phyloP scores from a whole-genome alignment of 2,329 filamentous ascomycete genomes.

The Aspergillus carbonarius region DNA sequence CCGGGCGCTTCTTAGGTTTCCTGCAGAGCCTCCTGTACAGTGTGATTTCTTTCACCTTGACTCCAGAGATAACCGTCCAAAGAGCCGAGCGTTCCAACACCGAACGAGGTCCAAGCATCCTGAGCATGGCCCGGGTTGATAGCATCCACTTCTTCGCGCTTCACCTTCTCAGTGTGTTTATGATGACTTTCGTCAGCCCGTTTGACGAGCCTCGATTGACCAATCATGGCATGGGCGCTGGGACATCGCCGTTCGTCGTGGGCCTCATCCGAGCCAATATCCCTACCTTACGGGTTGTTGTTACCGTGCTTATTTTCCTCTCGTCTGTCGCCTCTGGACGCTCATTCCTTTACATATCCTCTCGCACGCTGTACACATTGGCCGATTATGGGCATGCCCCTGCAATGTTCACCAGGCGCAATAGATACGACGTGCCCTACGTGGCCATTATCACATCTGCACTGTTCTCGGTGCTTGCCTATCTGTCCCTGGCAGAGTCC shows the following conservation, averaged over 20 bases:
- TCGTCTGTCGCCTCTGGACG: conserved; percentile 77
- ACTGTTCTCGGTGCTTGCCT: conserved; percentile 61
- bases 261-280: conserved; percentile 56
- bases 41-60: conserved; percentile 54
- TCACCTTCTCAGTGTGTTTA: conserved; percentile 57
- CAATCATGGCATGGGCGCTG: conserved; percentile 54
- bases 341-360: conserved; percentile 72
- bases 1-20: conserved; percentile 52
- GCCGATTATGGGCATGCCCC: conserved; percentile 65
- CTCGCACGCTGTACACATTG: conserved; percentile 64
- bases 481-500: conserved; percentile 62
- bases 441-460: conserved; percentile 57
- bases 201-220: conserved; percentile 55
- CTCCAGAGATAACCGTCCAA: conserved; percentile 55
- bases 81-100: conserved; percentile 55
- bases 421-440: conserved; percentile 62
- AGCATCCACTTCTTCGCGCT: conserved; percentile 59
- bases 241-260: conserved; percentile 47
- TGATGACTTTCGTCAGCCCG: conserved; percentile 61
- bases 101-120: conserved; percentile 51
- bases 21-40: conserved; percentile 51
- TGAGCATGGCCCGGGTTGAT: conserved; percentile 53
- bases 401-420: conserved; percentile 57
- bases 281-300: conserved; percentile 61
- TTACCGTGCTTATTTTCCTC: conserved; percentile 73